Evolutionary conservation across 495 filamentous ascomycete species (phyloP).

Genomic region (Penicillium pancosmium): DNA sequence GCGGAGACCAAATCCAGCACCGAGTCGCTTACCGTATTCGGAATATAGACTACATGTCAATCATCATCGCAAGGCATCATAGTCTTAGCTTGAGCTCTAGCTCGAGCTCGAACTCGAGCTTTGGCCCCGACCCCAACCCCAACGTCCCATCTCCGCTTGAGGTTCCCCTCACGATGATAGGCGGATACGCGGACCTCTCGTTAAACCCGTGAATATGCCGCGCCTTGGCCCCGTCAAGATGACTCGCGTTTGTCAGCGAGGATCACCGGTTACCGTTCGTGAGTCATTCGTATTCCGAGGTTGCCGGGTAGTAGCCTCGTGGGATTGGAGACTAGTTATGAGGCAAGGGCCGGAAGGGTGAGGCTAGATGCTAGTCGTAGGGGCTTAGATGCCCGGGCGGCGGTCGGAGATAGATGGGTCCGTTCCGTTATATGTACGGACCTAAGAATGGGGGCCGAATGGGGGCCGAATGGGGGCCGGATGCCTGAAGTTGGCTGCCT

Average conservation of each 20-base stretch:
- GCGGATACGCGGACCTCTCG: too few relatives aligned
- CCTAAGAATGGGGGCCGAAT: neutral
- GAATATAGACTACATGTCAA: neutral
- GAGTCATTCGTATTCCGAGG: slow-evolving; percentile 17
- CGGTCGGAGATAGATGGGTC: too few relatives aligned
- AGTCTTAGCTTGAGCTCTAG: too few relatives aligned
- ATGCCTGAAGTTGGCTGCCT: slow-evolving; percentile 15
- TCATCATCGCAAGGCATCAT: too few relatives aligned
- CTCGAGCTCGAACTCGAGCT: too few relatives aligned
- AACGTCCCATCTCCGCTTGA: neutral
- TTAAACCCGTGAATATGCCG: neutral
- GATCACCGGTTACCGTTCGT: neutral
- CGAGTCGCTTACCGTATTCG: neutral
- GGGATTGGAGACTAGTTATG: neutral
- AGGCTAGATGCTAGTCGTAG: neutral
- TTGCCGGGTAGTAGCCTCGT: slow-evolving; percentile 2
- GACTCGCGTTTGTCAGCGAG: slow-evolving; percentile 1
- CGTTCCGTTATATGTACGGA: neutral
- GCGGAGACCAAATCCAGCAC: neutral
- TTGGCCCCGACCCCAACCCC: too few relatives aligned
- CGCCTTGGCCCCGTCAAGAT: neutral
- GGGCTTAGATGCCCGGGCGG: neutral
- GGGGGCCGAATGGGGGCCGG: slow-evolving; percentile 3
- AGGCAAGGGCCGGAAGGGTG: slow-evolving; percentile 3
- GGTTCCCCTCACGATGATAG: too few relatives aligned